phyloP scores from a whole-genome alignment of 352 stramenopile genomes.

The Globisporangium echinulatum region DNA sequence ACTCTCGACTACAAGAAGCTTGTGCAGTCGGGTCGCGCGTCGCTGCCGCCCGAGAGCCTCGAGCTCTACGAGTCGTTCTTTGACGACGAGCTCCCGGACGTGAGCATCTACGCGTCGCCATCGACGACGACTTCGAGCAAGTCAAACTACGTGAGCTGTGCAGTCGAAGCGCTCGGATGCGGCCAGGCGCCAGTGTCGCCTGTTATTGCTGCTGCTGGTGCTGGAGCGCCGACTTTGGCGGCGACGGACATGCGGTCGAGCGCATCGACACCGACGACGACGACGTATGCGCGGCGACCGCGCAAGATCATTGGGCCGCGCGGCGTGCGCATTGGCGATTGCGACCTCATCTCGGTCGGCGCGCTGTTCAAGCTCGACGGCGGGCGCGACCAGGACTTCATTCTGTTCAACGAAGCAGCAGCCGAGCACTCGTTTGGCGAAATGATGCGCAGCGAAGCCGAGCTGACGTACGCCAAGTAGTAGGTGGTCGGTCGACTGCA shows the following conservation, averaged over 20 bases:
- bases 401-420: conserved; percentile 73
- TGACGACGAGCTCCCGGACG: conserved; percentile 52
- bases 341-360: conserved; percentile 57
- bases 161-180: conserved; percentile 13
- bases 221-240: background rate
- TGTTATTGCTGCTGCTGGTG: background rate
- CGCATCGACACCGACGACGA: background rate
- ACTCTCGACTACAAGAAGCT: conserved; percentile 66
- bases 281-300: conserved; percentile 5
- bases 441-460: conserved; percentile 73
- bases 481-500: too few relatives aligned
- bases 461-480: conserved; percentile 24
- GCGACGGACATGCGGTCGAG: background rate
- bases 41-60: conserved; percentile 55
- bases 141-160: conserved; percentile 11
- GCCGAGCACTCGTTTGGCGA: conserved; percentile 66
- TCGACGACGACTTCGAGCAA: conserved; percentile 4
- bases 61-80: conserved; percentile 83
- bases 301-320: conserved; percentile 16
- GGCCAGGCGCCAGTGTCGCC: conserved; percentile 4
- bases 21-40: conserved; percentile 36
- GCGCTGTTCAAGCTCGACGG: conserved; percentile 76
- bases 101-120: conserved; percentile 38
- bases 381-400: conserved; percentile 75
- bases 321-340: conserved; percentile 18